Evolutionary conservation across 2,329 filamentous ascomycete genomes (phyloP), one percentile per base, ranked within the genome.

Genomic region (Trichoderma citrinoviride): DNA sequence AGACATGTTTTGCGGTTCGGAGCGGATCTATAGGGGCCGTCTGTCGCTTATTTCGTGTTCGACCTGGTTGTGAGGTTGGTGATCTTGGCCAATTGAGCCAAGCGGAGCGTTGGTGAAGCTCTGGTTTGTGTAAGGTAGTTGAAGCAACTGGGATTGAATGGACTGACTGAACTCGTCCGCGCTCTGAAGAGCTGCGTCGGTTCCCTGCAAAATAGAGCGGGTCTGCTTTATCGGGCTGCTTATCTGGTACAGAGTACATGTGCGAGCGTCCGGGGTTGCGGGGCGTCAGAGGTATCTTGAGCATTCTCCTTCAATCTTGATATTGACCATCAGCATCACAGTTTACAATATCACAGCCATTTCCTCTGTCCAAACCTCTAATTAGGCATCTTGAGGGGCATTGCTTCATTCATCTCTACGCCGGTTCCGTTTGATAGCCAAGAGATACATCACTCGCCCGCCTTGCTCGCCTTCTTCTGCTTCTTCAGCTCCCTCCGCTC

Each of bases 1-100:
- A 54, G 87, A 82, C 87, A 90, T 90, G 53, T 19, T 23, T 37
- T 29, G 10, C 37, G 21, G 37, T 43, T 8, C 4, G 3, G 21
- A 8, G 8, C 17, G 23, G 47, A 23, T 33, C 29, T 33, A 3
- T 33, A 10, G 7, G 7, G 29, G 2, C 12, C 12, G 8, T 12
- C 8, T 33, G 29, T 33, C 12, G 29, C 29, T 33, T 33, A 3
- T 33, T 37, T 37, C 33, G 33, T n/a, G 47, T 19, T 12, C 23
- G 15, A 8, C 2, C n/a, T 12, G 27, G 29, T 25, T 5, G 21
- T 7, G 5, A 46, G 10, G 7, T 0, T 40, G 6, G 6, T 8
- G 8, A 0, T 27, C 8, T n/a, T 19, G 44, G 56, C 44, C 10
- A 49, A 60, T 60, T 60, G 55, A 23, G 15, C 44, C 43, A 17